Evolutionary conservation across 352 stramenopile species (phyloP).

Genomic region (Globisporangium splendens): DNA sequence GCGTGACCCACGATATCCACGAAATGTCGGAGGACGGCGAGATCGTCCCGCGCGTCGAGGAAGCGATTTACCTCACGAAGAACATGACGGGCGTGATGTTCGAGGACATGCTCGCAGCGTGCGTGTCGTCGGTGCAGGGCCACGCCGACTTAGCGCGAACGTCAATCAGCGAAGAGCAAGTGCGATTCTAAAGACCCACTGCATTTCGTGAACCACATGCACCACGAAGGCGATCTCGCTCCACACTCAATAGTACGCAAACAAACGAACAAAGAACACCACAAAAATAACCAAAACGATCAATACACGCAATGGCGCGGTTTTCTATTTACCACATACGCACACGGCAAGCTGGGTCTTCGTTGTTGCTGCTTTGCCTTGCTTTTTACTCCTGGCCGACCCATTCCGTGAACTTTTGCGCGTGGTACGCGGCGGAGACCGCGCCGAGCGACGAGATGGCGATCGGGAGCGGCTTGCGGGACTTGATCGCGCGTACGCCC

Average conservation of each 20-base stretch:
- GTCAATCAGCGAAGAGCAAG: not conserved
- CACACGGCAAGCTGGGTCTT: not conserved
- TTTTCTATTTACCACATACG: conserved; percentile 13
- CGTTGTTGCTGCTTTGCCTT: too few relatives aligned
- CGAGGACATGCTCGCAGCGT: conserved; percentile 84
- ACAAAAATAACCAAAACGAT: conserved; percentile 11
- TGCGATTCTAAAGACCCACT: not conserved
- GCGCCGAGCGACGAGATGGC: conserved; percentile 71
- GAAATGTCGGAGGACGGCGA: conserved; percentile 17
- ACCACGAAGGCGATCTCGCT: too few relatives aligned
- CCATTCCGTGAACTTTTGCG: conserved; percentile 80
- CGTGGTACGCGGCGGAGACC: conserved; percentile 79
- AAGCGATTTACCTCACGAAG: conserved; percentile 81
- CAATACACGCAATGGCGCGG: conserved; percentile 10
- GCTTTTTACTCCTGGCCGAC: conserved; percentile 67
- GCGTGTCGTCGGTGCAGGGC: conserved; percentile 68
- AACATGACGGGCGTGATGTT: conserved; percentile 88
- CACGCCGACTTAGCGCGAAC: not conserved
- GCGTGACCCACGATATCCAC: conserved; percentile 45
- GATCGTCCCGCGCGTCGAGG: conserved; percentile 31
- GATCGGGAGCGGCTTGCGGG: conserved; percentile 68
- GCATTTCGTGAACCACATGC: too few relatives aligned
- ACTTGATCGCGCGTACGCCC: conserved; percentile 74
- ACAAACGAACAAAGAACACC: not conserved
- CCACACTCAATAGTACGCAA: not conserved